Evolutionary conservation across 2,329 filamentous ascomycete species (phyloP), one percentile per base, ranked within the genome.

Genomic region (Penicillium vulpinum): DNA sequence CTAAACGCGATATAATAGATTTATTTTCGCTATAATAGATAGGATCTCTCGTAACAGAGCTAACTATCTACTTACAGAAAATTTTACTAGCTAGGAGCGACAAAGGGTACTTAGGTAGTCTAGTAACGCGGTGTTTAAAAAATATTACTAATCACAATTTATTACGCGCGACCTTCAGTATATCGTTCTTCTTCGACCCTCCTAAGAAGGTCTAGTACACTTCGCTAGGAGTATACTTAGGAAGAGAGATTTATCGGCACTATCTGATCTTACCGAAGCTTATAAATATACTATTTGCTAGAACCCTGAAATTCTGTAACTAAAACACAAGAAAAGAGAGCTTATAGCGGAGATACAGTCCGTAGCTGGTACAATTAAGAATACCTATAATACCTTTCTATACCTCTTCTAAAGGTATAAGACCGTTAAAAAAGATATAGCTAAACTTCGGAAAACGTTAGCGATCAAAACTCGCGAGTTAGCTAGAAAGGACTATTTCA

Each of bases 21-120:
- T 48, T 15, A 53, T 50, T 29, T 44, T 60, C 39, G 48, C 54
- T 54, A 56, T 54, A 41, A 18, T 49, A 18, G 16, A 47, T 50
- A 16, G 21, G 46, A 64, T 45, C 58, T 63, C 26, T 59, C 15
- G 13, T 40, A 50, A 38, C 33, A 18, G 24, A 24, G 10, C 57
- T 65, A n/a, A 66, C 53, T 51, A 56, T 38, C 15, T 43, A 51
- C 29, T 41, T 4, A 46, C 26, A 68, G 62, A 54, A 41, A 65
- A 67, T 56, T 70, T 69, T 43, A 71, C 62, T 13, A 67, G 61
- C 49, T 50, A 71, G 59, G 65, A 71, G 54, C 60, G 57, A 59
- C 44, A 70, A 38, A 64, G 66, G 48, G 66, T 70, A 26, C 65
- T 71, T 24, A 40, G 62, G 10, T 49, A 71, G 57, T 70, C 62